These are phyloP conservation scores for Naumovozyma dairenensis DNA, from an alignment of 805 yeast species.

Conservation along the genomic window DNA sequence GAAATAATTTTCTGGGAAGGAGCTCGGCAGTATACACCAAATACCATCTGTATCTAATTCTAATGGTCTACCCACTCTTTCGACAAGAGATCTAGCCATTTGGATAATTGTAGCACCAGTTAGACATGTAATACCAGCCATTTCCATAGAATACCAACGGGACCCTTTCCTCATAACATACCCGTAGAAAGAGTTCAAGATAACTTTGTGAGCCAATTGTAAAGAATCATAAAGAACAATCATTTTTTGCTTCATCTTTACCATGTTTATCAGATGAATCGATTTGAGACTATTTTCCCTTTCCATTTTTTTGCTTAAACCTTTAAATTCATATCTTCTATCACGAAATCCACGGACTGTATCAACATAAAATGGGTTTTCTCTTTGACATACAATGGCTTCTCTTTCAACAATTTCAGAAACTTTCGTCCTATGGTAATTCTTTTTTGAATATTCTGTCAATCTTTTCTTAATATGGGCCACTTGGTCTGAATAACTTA, in stretches of 20 bases:
- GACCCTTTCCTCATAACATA: constrained; percentile 99
- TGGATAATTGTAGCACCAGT: constrained; percentile 98
- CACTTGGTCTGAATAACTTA: constrained; percentile 71
- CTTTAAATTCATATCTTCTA: constrained; percentile 91
- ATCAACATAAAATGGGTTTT: constrained; percentile 91
- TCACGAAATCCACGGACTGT: constrained; percentile 93
- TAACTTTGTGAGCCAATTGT: constrained; percentile 94
- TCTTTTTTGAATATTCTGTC: constrained; percentile 75
- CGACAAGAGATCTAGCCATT: constrained; percentile 88
- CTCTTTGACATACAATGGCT: constrained; percentile 93
- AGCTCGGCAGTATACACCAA: constrained; percentile 93
- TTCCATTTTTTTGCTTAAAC: constrained; percentile 71
- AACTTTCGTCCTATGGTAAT: constrained; percentile 69
- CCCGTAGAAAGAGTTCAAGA: constrained; percentile 92
- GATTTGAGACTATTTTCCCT: too few species aligned
- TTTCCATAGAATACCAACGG: constrained; percentile 98
- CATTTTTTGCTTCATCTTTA: constrained; percentile 91
- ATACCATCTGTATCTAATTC: constrained; percentile 98
- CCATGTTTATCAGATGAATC: constrained; percentile 55
- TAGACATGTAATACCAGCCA: constrained; percentile 98
- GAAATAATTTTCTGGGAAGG: constrained; percentile 83
- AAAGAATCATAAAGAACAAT: constrained; percentile 87
- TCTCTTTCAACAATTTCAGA: constrained; percentile 82
- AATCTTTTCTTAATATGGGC: constrained; percentile 63
- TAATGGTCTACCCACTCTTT: constrained; percentile 85